Percentiles rank a stretch among this genome's conserved stretches.
Evolutionary conservation across 495 filamentous ascomycete genomes (phyloP).

Genomic region (Letharia columbiana): DNA sequence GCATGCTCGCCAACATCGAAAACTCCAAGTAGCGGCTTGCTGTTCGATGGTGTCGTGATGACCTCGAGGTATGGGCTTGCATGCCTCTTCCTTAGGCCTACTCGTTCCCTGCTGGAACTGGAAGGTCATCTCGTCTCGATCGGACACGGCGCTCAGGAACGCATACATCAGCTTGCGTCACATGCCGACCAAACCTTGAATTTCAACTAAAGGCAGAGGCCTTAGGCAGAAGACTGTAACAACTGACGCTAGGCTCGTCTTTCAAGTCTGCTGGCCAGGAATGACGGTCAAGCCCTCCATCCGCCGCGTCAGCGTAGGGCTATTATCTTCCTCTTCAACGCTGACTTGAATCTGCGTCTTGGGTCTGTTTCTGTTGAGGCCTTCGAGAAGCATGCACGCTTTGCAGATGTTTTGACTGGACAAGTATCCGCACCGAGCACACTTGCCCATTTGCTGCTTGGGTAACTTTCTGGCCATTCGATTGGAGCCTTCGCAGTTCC

Average conservation of each 20-base stretch:
- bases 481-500: slow-evolving; percentile 25
- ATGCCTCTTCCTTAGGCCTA: neutral
- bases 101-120: neutral
- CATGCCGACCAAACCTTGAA: neutral
- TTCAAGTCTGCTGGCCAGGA: slow-evolving; percentile 4
- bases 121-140: neutral
- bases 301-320: slow-evolving; percentile 45
- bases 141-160: neutral
- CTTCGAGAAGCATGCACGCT: slow-evolving; percentile 83
- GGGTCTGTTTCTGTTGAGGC: slow-evolving; percentile 82
- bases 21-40: neutral
- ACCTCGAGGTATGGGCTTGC: neutral
- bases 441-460: slow-evolving; percentile 72
- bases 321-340: slow-evolving; percentile 41
- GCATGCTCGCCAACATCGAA: neutral
- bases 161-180: neutral
- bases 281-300: slow-evolving; percentile 40
- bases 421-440: slow-evolving; percentile 84
- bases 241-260: neutral
- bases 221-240: neutral
- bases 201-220: neutral
- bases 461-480: slow-evolving; percentile 35
- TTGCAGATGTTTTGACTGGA: slow-evolving; percentile 94
- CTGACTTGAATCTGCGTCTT: slow-evolving; percentile 61
- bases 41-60: neutral